Evolutionary conservation across 2,329 filamentous ascomycete species (phyloP), one percentile per base, ranked within the genome.

Genomic region (Chalara sp.): DNA sequence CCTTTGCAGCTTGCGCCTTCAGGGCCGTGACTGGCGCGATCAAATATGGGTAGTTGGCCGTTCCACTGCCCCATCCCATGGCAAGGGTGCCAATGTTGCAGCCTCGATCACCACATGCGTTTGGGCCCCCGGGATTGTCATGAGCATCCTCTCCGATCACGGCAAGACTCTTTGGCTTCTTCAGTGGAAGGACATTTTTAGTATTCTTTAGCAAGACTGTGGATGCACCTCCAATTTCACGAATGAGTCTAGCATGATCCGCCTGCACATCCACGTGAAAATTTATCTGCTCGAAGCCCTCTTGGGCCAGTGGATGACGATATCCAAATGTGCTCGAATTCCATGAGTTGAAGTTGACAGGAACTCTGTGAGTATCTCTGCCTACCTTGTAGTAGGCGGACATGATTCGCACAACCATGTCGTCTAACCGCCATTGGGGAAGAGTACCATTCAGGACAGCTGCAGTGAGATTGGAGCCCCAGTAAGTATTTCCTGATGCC

Each of bases 301-400:
- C 75, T n/a, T 78, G 67, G 5, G 79, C 86, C 11, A 76, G 77
- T 44, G 69, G 75, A 64, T 96, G 83, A 46, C 80, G 63, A 54
- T 81, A 87, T 40, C 86, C 87, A 57, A 79, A 86, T 1, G 87
- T 91, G 56, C 90, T 82, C 1, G 73, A 70, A 1, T 83, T 87
- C 92, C 92, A 97, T 5, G 89, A 89, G 61, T 86, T 86, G 71
- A 96, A 96, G 76, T 91, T 97, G 65, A 87, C 80, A 0, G 71
- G 68, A 8, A 63, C 53, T 40, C 52, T 54, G 6, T 53, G 45
- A 6, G 51, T 56, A 33, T 76, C 29, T 75, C 74, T 1, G 81
- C 78, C 60, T 12, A 63, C 58, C 68, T 85, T 85, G 72, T 82
- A 86, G 64, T 78, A 81, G 29, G 81, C 74, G 3, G 83, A 77